Evolutionary conservation across 495 filamentous ascomycete genomes (phyloP).

Genomic region (Penicillium chermesinum): DNA sequence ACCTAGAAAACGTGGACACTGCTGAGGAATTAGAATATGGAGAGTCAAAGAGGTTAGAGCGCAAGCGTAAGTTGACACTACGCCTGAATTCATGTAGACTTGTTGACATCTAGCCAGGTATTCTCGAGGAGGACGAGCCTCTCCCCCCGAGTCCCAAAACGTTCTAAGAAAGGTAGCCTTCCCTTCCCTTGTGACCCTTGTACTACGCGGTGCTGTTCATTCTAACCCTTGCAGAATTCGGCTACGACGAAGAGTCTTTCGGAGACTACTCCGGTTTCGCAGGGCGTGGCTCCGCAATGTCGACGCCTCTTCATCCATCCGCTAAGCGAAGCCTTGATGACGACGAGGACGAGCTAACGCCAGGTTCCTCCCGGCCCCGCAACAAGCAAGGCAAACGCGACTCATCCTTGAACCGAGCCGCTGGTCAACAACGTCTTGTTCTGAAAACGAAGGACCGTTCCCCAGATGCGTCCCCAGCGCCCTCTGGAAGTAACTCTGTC

Average conservation of each 20-base stretch:
- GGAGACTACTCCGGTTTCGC: conserved; percentile 30
- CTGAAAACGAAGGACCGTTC: conserved; percentile 48
- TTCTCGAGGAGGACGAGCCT: conserved; percentile 61
- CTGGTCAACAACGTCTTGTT: conserved; percentile 41
- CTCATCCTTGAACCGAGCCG: conserved; percentile 32
- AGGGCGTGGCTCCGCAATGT: conserved; percentile 36
- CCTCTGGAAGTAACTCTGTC: conserved; percentile 44
- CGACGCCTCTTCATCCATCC: conserved; percentile 38
- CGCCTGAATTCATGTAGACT: conserved; percentile 3
- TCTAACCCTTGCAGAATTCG: conserved; percentile 22
- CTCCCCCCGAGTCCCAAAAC: conserved; percentile 52
- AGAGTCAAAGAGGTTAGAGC: conserved; percentile 73
- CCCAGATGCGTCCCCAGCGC: conserved; percentile 45
- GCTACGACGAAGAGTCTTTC: conserved; percentile 36
- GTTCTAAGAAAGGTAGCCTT: conserved; percentile 48
- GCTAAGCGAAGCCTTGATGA: conserved; percentile 29
- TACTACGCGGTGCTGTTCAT: not conserved
- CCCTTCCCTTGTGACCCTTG: conserved; percentile 3
- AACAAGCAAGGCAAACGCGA: conserved; percentile 36
- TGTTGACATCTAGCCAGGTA: conserved; percentile 24
- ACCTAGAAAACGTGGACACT: conserved; percentile 85
- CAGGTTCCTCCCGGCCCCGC: conserved; percentile 30
- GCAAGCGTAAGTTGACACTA: conserved; percentile 63
- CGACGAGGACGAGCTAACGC: conserved; percentile 37
- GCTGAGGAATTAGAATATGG: conserved; percentile 82